Evolutionary conservation across 1,284 basidiomycete species (phyloP), one percentile per base, ranked within the genome.

Genomic region (Tilletia horrida): DNA sequence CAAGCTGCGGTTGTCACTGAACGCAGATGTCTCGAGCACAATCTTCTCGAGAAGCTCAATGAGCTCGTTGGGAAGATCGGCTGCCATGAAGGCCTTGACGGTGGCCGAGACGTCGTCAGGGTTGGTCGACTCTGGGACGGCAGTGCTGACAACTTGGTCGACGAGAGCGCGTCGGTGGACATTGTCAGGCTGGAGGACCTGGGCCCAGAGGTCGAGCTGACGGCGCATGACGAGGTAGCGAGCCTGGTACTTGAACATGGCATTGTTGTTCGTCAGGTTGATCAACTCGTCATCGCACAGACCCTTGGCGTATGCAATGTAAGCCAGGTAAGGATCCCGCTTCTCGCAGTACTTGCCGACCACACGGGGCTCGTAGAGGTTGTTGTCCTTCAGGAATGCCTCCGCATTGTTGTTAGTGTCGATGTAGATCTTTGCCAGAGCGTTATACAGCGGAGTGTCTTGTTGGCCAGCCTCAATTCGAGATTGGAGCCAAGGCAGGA

Each of bases 171-270:
- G 90, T 71, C 93, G 91, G 82, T 98, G 89, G 63, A 93, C 88
- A 81, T 96, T 97, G 77, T 95, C 93, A 8, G 88, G 86, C 27
- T 88, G 86, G 66, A 99, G 89, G 48, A 99, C 96, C 84, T 97
- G 92, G 2, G 90, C 89, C 96, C 96, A 99, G 57, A 99, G 88
- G 73, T 98, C 95, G 27, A 92, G 88, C 73, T 94, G 90, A 71
- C 95, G 91, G 73, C 96, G 89, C 85, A 95, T 97, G 81, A 97
- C 92, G 71, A 98, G 88, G 84, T 99, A 99, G 47, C 96, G 89
- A 65, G 96, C 92, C 84, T 98, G 96, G 82, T 98, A 95, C 85
- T 98, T 99, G 88, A 96, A 99, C 96, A 98, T 99, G 42, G 93
- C 90, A 85, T 99, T 99, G 77, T 97, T 95, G 82, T 98, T 98